Evolutionary conservation across 768 basidiomycete species (phyloP), one percentile per base, ranked within the genome.

Genomic region (Royoungia palumana): DNA sequence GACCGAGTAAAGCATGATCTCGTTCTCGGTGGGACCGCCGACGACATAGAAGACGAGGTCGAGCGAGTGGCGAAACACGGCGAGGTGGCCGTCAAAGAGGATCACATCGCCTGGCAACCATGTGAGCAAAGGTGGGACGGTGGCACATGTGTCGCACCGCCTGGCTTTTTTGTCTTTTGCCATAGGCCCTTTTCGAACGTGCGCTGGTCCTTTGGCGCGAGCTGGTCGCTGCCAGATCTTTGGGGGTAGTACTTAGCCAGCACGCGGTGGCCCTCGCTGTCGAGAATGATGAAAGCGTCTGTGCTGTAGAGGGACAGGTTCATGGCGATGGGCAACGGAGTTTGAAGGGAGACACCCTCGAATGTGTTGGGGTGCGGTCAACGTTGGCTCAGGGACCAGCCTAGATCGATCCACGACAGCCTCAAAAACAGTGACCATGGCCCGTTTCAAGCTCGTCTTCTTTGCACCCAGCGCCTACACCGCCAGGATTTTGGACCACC

Each of bases 31-130:
- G 7, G 90, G 78, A 5, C 87, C 83, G 13, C 90, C 92, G 61
- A 97, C 79, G 61, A 98, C 81, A 76, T 96, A 96, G 68, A 97
- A 83, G 46, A 94, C 87, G 60, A 99, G 83, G 75, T 99, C 96
- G 42, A 95, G 83, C 16, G 94, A 92, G 63, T 96, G 89, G 55
- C 88, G 89, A 75, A 95, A 95, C 22, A 98, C 81, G 36, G 88
- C 87, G n/a, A 97, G 79, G 62, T 91, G 89, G 16, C 80, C 83
- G 69, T 86, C 93, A 74, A 83, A 96, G 34, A 90, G 79, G 62
- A 94, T 91, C 62, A 98, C 94, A 57, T 98, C 96, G 63, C 92
- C 95, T 92, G 40, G 35, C 5, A 35, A 19, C 28, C 27, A 30
- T 36, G 30, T 35, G 47, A 27, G 41, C 27, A 34, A 38, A 40